Evolutionary conservation across 768 basidiomycete species (phyloP), one percentile per base, ranked within the genome.

Genomic region (Botryobasidium botryosum): DNA sequence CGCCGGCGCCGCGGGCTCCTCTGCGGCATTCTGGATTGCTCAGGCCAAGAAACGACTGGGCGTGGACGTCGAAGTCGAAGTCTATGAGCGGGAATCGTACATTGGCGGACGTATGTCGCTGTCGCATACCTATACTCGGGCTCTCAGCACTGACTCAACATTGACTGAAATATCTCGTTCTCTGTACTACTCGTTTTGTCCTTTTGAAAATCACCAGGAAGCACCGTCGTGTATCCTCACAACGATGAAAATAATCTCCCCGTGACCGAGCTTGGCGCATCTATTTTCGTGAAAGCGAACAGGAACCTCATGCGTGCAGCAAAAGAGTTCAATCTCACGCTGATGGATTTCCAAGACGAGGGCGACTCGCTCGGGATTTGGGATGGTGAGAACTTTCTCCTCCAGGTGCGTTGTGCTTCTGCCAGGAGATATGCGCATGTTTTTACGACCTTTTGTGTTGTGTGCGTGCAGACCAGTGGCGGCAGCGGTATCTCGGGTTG

Each of bases 1-100:
- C 15, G 88, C 90, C 0, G 90, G 90, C 23, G 87, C 90, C 12
- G 85, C 68, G 7, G 90, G 90, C 6, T 74, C 73, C 13, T 80
- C 84, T 21, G 82, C 87, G 18, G 86, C 76, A 2, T 83, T 74
- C 56, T 83, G 87, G 78, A 76, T 91, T 43, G 70, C 72, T 17
- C 80, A 79, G 56, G 82, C 79, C 23, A 77, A 78, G 52, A 69
- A 81, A 51, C 66, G 80, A 21, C 35, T 53, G 46, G 75, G 71
- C 2, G 51, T 85, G 27, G 68, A 80, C 45, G 67, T 85, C 3
- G 75, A 82, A 42, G 68, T 94, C 12, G 86, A 92, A 54, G 71
- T 94, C 3, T 92, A 81, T 57, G 90, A 96, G 51, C 70, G 69
- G 52, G 69, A 68, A 40, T 63, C 65, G 25, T 83, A 84, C 55